These are phyloP conservation scores for Candida vartiovaarae DNA, from an alignment of 805 yeast species.

Conservation along the genomic window DNA sequence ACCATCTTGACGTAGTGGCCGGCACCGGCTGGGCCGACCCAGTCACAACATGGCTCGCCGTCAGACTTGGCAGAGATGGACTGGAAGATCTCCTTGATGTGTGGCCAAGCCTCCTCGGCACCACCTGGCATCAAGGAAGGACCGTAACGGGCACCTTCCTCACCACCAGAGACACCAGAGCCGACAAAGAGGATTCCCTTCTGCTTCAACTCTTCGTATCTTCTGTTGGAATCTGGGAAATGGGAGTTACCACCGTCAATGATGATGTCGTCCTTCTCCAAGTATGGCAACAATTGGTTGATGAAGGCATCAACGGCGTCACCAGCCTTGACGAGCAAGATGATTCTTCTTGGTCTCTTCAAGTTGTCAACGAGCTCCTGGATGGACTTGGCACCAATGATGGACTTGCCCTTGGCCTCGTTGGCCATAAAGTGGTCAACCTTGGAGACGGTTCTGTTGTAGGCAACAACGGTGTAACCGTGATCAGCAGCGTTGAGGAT, in stretches of 20 bases:
- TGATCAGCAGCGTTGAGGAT: constrained; percentile 97
- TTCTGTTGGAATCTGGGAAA: constrained; percentile 97
- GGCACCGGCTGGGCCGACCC: constrained; percentile 99
- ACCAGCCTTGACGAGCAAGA: constrained; percentile 95
- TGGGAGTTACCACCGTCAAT: constrained; percentile 99
- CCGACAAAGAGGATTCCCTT: constrained; percentile 93
- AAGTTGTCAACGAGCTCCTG: constrained; percentile 81
- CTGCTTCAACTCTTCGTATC: constrained; percentile 79
- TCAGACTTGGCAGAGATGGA: constrained; percentile 92
- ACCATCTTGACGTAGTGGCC: constrained; percentile 99
- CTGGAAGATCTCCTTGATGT: constrained; percentile 94
- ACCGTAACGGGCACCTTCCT: constrained; percentile 99
- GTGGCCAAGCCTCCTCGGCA: constrained; percentile 97
- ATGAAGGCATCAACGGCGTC: constrained; percentile 89
- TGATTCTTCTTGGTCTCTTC: constrained; percentile 96
- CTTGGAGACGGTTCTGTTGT: constrained; percentile 94
- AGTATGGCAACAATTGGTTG: constrained; percentile 77
- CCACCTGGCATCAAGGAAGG: constrained; percentile 99
- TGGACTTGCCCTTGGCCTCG: constrained; percentile 96
- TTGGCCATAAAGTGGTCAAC: constrained; percentile 90
- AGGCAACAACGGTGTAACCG: constrained; percentile 96
- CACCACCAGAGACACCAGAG: constrained; percentile 99
- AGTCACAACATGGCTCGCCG: constrained; percentile 99
- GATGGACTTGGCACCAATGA: constrained; percentile 91
- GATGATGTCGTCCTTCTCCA: constrained; percentile 96